Conservation (phyloP, 23 red algal species). For the Gracilaria vermiculophylla region DNA sequence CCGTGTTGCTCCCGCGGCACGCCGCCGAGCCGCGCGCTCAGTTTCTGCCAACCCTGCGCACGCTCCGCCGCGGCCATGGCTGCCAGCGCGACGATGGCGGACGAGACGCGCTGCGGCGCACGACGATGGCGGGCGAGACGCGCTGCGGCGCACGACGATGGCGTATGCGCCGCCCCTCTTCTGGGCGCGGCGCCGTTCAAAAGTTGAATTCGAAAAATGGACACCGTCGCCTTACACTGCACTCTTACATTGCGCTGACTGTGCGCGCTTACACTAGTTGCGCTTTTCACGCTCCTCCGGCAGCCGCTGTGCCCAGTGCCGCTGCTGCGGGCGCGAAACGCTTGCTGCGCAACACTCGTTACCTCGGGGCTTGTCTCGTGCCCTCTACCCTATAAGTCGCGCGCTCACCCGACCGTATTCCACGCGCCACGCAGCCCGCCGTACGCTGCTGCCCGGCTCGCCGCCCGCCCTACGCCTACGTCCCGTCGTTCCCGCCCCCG, state of each 20-base stretch:
- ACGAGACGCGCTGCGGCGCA: too few relatives aligned
- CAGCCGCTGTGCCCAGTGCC: too few relatives aligned
- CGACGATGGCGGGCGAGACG: too few relatives aligned
- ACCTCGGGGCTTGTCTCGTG: neutral
- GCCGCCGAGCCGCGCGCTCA: neutral
- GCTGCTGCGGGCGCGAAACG: too few relatives aligned
- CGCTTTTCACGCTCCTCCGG: too few relatives aligned
- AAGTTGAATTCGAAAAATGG: conserved; percentile 12
- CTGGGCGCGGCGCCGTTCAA: neutral
- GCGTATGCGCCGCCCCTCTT: neutral
- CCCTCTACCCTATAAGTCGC: neutral
- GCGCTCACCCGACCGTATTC: too few relatives aligned
- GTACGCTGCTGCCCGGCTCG: neutral
- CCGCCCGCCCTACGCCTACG: neutral
- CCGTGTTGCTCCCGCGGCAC: neutral
- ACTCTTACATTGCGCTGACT: neutral
- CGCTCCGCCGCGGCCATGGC: neutral
- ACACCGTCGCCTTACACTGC: neutral
- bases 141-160: too few relatives aligned
- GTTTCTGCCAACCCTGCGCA: neutral
- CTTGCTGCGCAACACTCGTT: neutral
- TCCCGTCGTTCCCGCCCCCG: neutral
- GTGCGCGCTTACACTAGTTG: too few relatives aligned
- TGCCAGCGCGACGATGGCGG: neutral
- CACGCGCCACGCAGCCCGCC: neutral